Evolutionary conservation across 2,329 filamentous ascomycete genomes (phyloP).

Genomic region (Venturia asperata): DNA sequence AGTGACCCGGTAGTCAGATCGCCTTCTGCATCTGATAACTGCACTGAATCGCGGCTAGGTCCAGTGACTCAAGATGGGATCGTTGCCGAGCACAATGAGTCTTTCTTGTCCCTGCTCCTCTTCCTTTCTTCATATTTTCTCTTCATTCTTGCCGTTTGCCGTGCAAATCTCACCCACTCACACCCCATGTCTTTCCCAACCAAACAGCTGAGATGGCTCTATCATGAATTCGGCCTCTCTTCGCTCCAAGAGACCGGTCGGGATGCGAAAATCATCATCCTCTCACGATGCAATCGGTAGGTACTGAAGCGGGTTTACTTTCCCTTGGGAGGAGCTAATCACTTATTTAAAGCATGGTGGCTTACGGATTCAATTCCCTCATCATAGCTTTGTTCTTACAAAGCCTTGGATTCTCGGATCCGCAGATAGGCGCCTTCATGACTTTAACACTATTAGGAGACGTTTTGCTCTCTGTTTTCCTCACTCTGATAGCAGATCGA

Average conservation of each 20-base stretch:
- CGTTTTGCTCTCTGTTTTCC: slow-evolving; percentile 31
- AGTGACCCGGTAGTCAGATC: no score
- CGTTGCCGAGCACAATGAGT: not conserved
- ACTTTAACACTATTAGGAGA: slow-evolving; percentile 36
- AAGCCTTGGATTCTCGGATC: slow-evolving; percentile 31
- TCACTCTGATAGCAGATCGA: slow-evolving; percentile 35
- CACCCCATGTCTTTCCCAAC: not conserved
- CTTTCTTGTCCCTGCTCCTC: not conserved
- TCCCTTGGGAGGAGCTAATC: no score
- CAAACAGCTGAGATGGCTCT: slow-evolving; percentile 21
- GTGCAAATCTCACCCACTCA: not conserved
- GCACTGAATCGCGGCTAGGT: not conserved
- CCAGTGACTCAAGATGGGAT: not conserved
- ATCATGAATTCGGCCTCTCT: slow-evolving; percentile 20
- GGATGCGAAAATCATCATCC: slow-evolving; percentile 27
- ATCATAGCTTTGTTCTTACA: slow-evolving; percentile 34
- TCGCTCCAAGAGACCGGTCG: slow-evolving; percentile 18
- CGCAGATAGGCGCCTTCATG: slow-evolving; percentile 36
- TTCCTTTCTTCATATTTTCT: not conserved
- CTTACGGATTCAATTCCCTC: slow-evolving; percentile 32
- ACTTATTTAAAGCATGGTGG: slow-evolving; percentile 24
- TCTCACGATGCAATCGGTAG: slow-evolving; percentile 30
- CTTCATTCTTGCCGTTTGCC: not conserved
- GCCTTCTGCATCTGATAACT: not conserved
- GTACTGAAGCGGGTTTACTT: no score